Conservation (phyloP, 352 stramenopile genomes). For the Hyphochytrium catenoides region DNA sequence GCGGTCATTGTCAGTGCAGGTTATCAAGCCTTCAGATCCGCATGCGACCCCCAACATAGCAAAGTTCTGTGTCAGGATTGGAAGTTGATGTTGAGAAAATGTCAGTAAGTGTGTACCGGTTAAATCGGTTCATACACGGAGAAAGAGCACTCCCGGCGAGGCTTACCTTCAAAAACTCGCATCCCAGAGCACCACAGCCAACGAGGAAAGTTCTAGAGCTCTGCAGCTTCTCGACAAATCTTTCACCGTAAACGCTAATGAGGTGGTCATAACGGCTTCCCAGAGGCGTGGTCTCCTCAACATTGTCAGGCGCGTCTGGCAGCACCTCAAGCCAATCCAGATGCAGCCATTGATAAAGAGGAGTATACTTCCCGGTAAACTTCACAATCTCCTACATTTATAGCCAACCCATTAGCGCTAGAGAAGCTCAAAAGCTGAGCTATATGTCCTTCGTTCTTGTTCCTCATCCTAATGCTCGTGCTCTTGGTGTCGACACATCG, state of each 20-base stretch:
- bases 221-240: conserved; percentile 30
- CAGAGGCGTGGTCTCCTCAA: conserved; percentile 22
- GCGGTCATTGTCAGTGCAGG: conserved; percentile 55
- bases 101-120: too few relatives aligned
- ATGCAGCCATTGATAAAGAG: conserved; percentile 55
- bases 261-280: conserved; percentile 49
- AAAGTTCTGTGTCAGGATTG: too few relatives aligned
- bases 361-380: conserved; percentile 59
- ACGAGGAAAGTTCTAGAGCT: conserved; percentile 53
- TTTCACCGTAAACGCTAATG: conserved; percentile 32
- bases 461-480: too few relatives aligned
- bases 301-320: conserved; percentile 25
- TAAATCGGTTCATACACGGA: too few relatives aligned
- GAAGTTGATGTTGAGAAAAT: too few relatives aligned
- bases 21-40: conserved; percentile 41
- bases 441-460: too few relatives aligned
- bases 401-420: too few relatives aligned
- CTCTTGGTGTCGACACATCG: too few relatives aligned
- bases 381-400: conserved; percentile 68
- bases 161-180: conserved; percentile 62
- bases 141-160: too few relatives aligned
- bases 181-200: conserved; percentile 44
- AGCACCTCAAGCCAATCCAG: conserved; percentile 53
- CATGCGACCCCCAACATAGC: conserved; percentile 47
- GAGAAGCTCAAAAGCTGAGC: too few relatives aligned